These are phyloP conservation scores for Cladobotryum mycophilum DNA, from an alignment of 2,329 filamentous ascomycete genomes.

Conservation along the genomic window DNA sequence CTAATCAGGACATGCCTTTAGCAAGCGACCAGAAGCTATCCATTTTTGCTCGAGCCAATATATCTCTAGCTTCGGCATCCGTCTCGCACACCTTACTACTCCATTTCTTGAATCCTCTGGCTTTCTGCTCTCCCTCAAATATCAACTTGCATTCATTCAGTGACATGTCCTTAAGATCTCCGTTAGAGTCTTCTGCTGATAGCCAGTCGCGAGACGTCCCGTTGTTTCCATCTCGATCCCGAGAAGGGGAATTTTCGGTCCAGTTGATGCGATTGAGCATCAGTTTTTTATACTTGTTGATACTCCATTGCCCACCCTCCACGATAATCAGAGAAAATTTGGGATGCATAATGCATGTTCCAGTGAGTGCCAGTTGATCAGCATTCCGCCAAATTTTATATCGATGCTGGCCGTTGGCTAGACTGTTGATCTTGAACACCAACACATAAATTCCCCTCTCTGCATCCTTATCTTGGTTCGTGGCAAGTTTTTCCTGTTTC, in stretches of 20 bases:
- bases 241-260: constrained; percentile 77
- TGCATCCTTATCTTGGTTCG: constrained; percentile 82
- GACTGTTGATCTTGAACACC: constrained; percentile 81
- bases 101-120: constrained; percentile 79
- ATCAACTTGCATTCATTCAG: constrained; percentile 76
- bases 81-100: constrained; percentile 86
- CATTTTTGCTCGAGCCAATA: constrained; percentile 74
- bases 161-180: constrained; percentile 73
- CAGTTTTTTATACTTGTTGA: constrained; percentile 81
- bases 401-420: constrained; percentile 89
- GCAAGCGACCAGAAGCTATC: constrained; percentile 93
- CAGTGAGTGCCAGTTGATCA: constrained; percentile 79
- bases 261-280: constrained; percentile 93
- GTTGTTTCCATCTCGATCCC: constrained; percentile 53
- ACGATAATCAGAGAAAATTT: constrained; percentile 84
- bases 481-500: constrained; percentile 71
- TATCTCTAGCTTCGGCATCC: constrained; percentile 79
- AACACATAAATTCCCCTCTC: constrained; percentile 77
- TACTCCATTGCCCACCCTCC: constrained; percentile 79
- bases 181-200: constrained; percentile 69
- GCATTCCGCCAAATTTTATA: constrained; percentile 92
- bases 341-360: constrained; percentile 87
- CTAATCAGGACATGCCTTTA: constrained; percentile 45
- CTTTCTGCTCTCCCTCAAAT: constrained; percentile 86
- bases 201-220: constrained; percentile 68